A percentile compares a stretch with the other conserved stretches of the same genome.
Evolutionary conservation across 306 rosid genomes (phyloP).

Genomic region (Lathyrus oleraceus): DNA sequence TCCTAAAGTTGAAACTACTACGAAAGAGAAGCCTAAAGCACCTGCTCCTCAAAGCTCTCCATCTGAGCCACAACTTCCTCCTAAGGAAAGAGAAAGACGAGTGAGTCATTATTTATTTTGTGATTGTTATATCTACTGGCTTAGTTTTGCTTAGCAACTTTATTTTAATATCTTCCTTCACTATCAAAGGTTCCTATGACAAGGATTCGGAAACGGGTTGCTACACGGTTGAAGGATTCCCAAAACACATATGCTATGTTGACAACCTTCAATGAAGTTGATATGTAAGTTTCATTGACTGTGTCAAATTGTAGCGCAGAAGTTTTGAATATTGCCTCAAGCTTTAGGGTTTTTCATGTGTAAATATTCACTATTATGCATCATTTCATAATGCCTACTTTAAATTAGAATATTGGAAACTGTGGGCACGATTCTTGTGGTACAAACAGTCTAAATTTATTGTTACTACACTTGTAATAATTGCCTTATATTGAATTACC

Average conservation of each 20-base stretch:
- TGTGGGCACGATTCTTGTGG: neutral
- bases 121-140: constrained; percentile 3
- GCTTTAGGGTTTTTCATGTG: neutral
- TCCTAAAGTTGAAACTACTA: constrained; percentile 53
- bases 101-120: constrained; percentile 47
- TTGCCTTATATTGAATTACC: constrained; percentile 7
- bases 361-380: neutral
- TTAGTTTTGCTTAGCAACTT: constrained; percentile 20
- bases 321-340: constrained; percentile 12
- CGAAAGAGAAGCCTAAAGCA: constrained; percentile 49
- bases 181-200: constrained; percentile 80
- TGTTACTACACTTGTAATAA: constrained; percentile 6
- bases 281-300: constrained; percentile 56
- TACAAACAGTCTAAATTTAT: neutral
- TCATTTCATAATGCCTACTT: constrained; percentile 2
- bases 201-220: constrained; percentile 72
- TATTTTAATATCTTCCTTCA: constrained; percentile 22
- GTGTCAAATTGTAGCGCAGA: neutral
- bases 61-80: constrained; percentile 80
- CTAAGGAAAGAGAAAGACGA: constrained; percentile 80
- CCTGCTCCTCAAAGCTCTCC: constrained; percentile 58
- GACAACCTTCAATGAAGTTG: constrained; percentile 87
- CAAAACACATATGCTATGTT: constrained; percentile 87
- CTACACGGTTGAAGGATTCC: constrained; percentile 76
- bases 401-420: constrained; percentile 24